phyloP scores from a whole-genome alignment of 768 basidiomycete species.

The Neoboletus subvelutipes region DNA sequence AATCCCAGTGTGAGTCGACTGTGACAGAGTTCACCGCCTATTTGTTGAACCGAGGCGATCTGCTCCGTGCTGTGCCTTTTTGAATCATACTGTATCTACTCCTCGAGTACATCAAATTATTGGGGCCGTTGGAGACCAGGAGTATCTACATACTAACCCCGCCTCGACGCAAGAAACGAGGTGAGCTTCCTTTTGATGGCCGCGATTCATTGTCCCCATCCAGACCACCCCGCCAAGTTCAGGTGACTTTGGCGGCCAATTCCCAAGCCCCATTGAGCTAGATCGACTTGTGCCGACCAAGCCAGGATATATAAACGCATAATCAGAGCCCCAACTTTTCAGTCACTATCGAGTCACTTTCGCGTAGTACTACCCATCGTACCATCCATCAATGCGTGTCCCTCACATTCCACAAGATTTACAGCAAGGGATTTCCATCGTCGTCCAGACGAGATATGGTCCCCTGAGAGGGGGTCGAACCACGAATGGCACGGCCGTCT shows the following conservation, averaged over 20 bases:
- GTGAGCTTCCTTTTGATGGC: not conserved
- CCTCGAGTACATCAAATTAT: no score
- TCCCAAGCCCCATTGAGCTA: not conserved
- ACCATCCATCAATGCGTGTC: not conserved
- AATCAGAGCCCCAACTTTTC: not conserved
- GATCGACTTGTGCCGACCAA: not conserved
- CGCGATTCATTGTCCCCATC: not conserved
- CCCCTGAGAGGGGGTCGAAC: conserved; percentile 58
- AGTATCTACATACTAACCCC: no score
- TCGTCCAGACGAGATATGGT: conserved; percentile 55
- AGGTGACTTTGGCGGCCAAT: not conserved
- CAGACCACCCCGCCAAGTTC: not conserved
- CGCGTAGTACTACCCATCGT: not conserved
- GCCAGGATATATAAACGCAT: not conserved
- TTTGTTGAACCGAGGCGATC: no score
- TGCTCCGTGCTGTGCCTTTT: no score
- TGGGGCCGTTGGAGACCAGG: no score
- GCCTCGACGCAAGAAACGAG: no score
- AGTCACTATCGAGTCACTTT: not conserved
- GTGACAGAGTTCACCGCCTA: no score
- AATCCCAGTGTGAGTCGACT: no score
- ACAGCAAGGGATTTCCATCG: not conserved
- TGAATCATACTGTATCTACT: no score
- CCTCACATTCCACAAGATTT: conserved; percentile 16
- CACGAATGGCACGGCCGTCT: conserved; percentile 57